Evolutionary conservation across 2,329 filamentous ascomycete species (phyloP), one percentile per base, ranked within the genome.

Genomic region (Aspergillus spinulosporus): DNA sequence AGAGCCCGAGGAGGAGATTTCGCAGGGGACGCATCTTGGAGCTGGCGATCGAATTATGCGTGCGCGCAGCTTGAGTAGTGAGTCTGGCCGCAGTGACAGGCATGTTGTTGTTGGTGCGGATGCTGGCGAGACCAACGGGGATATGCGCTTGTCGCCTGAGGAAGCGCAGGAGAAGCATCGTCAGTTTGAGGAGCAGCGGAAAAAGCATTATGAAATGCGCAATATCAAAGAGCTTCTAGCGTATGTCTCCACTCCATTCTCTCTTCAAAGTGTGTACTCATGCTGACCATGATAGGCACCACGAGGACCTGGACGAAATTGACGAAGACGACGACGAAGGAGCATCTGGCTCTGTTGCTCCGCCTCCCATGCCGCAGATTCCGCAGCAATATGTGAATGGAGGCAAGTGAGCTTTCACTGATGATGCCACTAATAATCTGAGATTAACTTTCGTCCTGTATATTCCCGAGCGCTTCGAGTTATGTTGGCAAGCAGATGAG

Each of bases 131-230:
- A 70, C 73, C 3, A 68, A 72, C 40, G 70, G 70, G 36, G 75
- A 75, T 55, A 67, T 62, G 79, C 78, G 70, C 81, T 84, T 74
- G 83, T 84, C 70, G 78, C 86, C 76, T 4, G 72, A 76, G 42
- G 91, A 96, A 73, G 92, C 96, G 72, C 81, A 80, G 60, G 91
- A 94, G 78, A 97, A 97, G 80, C 94, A 99, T 75, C 85, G 83
- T 70, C 86, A 89, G 71, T 99, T 99, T 73, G 92, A 97, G 78
- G 82, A 90, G 77, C 82, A 91, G 80, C 85, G 94, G 69, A 97
- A 94, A 86, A 93, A 87, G 79, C 94, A 99, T 76, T 99, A 99
- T 76, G 94, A 99, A 81, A 99, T 99, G 94, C 91, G 85, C 77
- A 89, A 94, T 69, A 92, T 97, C 57, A 96, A 94, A 68, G 84